Evolutionary conservation across 257 asterid species (phyloP).

Genomic region (Solanum peruvianum): DNA sequence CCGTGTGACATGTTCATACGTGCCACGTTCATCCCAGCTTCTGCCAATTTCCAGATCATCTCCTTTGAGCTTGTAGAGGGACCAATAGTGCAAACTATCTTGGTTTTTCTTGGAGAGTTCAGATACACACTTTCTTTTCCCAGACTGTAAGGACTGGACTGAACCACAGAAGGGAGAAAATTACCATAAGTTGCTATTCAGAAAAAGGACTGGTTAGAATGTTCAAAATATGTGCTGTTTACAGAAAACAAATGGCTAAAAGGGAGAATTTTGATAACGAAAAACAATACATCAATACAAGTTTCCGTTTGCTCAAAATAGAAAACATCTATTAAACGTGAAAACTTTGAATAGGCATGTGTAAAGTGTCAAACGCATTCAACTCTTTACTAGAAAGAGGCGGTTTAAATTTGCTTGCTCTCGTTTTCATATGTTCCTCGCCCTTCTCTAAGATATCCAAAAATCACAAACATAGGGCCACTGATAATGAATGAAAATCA

Average conservation of each 20-base stretch:
- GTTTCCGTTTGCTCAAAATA: neutral
- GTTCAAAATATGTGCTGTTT: neutral
- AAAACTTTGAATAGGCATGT: neutral
- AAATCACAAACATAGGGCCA: neutral
- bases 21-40: constrained; percentile 95
- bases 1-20: constrained; percentile 98
- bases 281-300: neutral
- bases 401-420: neutral
- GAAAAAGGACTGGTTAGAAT: neutral
- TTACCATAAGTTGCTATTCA: neutral
- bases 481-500: neutral
- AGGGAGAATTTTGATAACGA: neutral
- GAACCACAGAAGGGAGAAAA: constrained; percentile 17
- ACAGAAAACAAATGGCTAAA: neutral
- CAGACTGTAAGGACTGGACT: constrained; percentile 31
- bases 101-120: constrained; percentile 67
- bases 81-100: constrained; percentile 89
- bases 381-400: neutral
- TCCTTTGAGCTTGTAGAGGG: constrained; percentile 95
- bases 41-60: constrained; percentile 97
- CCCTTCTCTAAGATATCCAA: neutral
- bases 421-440: neutral
- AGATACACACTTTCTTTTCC: constrained; percentile 18
- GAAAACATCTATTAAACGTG: neutral
- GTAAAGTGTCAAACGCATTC: neutral